Evolutionary conservation across 805 yeast species (phyloP).

Genomic region (Candida railenensis): DNA sequence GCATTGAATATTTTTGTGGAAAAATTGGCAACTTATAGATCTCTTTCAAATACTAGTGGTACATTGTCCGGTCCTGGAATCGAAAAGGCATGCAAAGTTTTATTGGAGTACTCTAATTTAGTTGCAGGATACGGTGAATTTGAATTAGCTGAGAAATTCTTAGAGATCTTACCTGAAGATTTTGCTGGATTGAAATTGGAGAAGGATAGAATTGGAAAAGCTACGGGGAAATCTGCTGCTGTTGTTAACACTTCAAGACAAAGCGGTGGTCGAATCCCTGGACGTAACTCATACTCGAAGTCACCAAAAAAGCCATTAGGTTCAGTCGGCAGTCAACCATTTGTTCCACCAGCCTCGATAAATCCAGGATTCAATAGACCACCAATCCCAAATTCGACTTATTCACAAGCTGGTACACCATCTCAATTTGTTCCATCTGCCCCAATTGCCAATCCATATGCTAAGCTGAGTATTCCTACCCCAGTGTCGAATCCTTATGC

Average conservation of each 20-base stretch:
- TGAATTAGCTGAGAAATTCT: conserved; percentile 71
- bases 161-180: conserved; percentile 69
- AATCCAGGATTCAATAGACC: conserved; percentile 6
- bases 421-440: conserved; percentile 9
- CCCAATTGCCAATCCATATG: conserved; percentile 18
- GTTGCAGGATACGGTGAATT: conserved; percentile 82
- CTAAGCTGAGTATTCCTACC: conserved; percentile 7
- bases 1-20: conserved; percentile 81
- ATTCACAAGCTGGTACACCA: not conserved
- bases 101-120: conserved; percentile 78
- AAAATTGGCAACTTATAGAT: conserved; percentile 74
- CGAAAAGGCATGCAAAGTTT: conserved; percentile 54
- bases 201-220: conserved; percentile 75
- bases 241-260: conserved; percentile 9
- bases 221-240: conserved; percentile 39
- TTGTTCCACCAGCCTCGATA: conserved; percentile 12
- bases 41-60: conserved; percentile 40
- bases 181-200: conserved; percentile 70
- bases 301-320: conserved; percentile 6
- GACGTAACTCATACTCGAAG: conserved; percentile 8
- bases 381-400: conserved; percentile 5
- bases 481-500: conserved; percentile 15
- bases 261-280: conserved; percentile 8
- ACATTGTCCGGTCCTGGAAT: conserved; percentile 42
- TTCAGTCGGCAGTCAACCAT: conserved; percentile 9